These are phyloP conservation scores for Pseudocercospora cruenta DNA, from an alignment of 2,329 filamentous ascomycete species.

Conservation along the genomic window DNA sequence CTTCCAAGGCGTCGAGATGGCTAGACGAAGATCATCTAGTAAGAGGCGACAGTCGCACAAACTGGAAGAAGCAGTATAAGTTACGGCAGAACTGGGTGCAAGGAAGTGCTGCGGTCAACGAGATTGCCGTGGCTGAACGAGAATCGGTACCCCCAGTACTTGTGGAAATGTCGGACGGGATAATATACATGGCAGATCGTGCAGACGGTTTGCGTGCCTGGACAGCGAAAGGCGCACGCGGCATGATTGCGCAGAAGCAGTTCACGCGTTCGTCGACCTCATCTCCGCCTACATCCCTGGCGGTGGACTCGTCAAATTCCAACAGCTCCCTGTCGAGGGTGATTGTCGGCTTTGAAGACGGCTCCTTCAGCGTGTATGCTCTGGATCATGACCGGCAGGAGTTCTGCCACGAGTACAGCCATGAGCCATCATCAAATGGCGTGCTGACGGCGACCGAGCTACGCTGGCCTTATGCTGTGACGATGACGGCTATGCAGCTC, in stretches of 20 bases:
- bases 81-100: conserved; percentile 88
- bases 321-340: conserved; percentile 44
- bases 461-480: conserved; percentile 74
- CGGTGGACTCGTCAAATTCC: conserved; percentile 59
- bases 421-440: conserved; percentile 64
- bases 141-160: conserved; percentile 64
- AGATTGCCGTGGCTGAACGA: conserved; percentile 66
- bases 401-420: conserved; percentile 60
- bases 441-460: conserved; percentile 72
- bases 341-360: conserved; percentile 71
- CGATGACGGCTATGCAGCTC: conserved; percentile 73
- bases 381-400: conserved; percentile 52
- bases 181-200: conserved; percentile 76
- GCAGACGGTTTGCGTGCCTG: conserved; percentile 74
- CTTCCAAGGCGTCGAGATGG: conserved; percentile 63
- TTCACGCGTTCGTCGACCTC: conserved; percentile 25
- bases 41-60: conserved; percentile 54
- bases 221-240: conserved; percentile 65
- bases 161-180: conserved; percentile 75
- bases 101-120: conserved; percentile 78
- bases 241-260: conserved; percentile 58
- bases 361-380: conserved; percentile 71
- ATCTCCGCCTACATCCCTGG: conserved; percentile 63
- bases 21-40: conserved; percentile 63
- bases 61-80: conserved; percentile 90